These are phyloP conservation scores for Rhodofomes roseus DNA, from an alignment of 1,284 basidiomycete species.

Conservation along the genomic window DNA sequence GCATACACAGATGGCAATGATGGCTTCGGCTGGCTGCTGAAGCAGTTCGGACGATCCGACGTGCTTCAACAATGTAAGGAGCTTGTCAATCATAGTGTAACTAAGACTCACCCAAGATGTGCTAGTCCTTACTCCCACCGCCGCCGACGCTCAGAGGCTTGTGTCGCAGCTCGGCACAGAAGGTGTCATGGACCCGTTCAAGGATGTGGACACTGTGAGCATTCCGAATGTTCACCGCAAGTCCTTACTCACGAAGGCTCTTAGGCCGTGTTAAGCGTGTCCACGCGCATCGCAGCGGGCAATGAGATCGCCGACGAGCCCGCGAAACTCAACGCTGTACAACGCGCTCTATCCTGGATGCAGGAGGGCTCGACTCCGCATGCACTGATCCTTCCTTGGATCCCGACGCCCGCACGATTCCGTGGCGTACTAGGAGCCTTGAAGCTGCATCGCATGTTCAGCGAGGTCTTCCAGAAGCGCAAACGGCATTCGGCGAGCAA, in stretches of 20 bases:
- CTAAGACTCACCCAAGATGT: not conserved
- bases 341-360: not conserved
- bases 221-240: not conserved
- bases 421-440: not conserved
- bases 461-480: not conserved
- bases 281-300: not conserved
- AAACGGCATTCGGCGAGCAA: not conserved
- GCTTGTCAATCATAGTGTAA: not conserved
- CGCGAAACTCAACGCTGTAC: not conserved
- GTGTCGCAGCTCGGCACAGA: not conserved
- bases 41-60: not conserved
- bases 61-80: not conserved
- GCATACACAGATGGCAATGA: not conserved
- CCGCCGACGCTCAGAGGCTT: not conserved
- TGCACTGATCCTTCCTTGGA: not conserved
- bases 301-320: not conserved
- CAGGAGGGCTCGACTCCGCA: not conserved
- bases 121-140: not conserved
- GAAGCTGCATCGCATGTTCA: not conserved
- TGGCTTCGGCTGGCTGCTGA: constrained; percentile 2
- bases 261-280: not conserved
- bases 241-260: not conserved
- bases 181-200: constrained; percentile 1
- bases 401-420: constrained; percentile 1
- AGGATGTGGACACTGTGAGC: not conserved